phyloP scores from a whole-genome alignment of 345 rosid genomes.

The Turnera subulata region DNA sequence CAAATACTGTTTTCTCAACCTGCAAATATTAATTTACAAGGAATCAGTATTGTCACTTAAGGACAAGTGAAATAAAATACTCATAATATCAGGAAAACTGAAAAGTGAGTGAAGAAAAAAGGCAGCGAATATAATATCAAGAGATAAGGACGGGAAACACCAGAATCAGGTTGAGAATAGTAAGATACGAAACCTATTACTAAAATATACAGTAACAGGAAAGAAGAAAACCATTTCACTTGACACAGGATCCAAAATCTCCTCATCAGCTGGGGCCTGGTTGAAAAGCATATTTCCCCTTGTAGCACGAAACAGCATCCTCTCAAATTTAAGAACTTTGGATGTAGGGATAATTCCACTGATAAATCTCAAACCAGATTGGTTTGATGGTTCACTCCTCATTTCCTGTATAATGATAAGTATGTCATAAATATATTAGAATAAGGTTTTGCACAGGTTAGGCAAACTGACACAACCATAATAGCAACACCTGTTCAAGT shows the following conservation, averaged over 20 bases:
- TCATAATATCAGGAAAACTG: too few species aligned
- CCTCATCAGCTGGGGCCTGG: conserved; percentile 81
- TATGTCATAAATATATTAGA: too few species aligned
- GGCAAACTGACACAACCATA: conserved; percentile 3
- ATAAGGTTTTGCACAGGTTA: conserved; percentile 14
- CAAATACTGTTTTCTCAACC: conserved; percentile 86
- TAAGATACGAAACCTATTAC: not conserved
- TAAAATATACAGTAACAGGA: not conserved
- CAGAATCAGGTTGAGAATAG: not conserved
- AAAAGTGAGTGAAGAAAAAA: too few species aligned
- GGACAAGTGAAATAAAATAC: conserved; percentile 7
- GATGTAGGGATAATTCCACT: conserved; percentile 76
- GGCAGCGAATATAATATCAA: too few species aligned
- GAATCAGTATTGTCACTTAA: conserved; percentile 10
- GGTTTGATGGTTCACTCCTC: conserved; percentile 48
- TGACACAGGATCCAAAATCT: conserved; percentile 82
- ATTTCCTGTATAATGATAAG: conserved; percentile 50
- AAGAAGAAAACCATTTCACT: conserved; percentile 64
- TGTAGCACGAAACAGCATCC: conserved; percentile 94
- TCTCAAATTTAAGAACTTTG: conserved; percentile 72
- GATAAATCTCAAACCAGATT: conserved; percentile 78
- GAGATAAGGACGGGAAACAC: not conserved
- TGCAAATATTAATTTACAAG: conserved; percentile 27
- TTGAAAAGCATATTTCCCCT: conserved; percentile 99
- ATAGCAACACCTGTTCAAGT: conserved; percentile 65